phyloP scores from a whole-genome alignment of 2,329 filamentous ascomycete species.

The Penicillium sp. region DNA sequence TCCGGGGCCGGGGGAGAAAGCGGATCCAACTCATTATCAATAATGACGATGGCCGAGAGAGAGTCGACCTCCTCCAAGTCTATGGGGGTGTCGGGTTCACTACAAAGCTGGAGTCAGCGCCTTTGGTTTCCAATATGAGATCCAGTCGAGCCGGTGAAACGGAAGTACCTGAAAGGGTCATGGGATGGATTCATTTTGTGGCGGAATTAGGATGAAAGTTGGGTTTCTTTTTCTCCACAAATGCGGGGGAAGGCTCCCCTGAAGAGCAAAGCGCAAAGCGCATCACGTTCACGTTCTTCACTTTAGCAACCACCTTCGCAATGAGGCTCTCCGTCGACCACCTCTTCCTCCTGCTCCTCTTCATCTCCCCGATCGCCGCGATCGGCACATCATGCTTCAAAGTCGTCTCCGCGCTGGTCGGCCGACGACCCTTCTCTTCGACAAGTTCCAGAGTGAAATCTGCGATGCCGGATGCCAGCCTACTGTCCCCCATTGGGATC shows the following conservation, averaged over 20 bases:
- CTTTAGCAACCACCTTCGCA: conserved; percentile 11
- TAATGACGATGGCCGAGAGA: conserved; percentile 53
- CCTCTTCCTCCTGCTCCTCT: conserved; percentile 19
- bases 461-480: conserved; percentile 37
- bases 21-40: conserved; percentile 59
- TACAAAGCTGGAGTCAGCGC: not conserved
- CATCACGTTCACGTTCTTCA: conserved; percentile 2
- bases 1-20: conserved; percentile 51
- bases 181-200: not conserved
- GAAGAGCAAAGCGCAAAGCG: not conserved
- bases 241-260: conserved; percentile 3
- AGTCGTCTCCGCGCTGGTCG: conserved; percentile 71
- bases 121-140: not conserved
- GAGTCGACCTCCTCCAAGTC: conserved; percentile 46
- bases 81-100: conserved; percentile 1
- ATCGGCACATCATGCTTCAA: conserved; percentile 71
- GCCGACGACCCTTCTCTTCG: conserved; percentile 32
- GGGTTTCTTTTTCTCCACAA: conserved; percentile 7
- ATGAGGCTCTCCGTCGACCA: conserved; percentile 26
- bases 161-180: conserved; percentile 6
- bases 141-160: not conserved
- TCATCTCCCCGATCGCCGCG: conserved; percentile 22
- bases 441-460: conserved; percentile 37
- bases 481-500: conserved; percentile 38
- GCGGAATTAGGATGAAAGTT: not conserved